Evolutionary conservation across 805 yeast species (phyloP), one percentile per base, ranked within the genome.

Genomic region (Grigorovia jiainica): DNA sequence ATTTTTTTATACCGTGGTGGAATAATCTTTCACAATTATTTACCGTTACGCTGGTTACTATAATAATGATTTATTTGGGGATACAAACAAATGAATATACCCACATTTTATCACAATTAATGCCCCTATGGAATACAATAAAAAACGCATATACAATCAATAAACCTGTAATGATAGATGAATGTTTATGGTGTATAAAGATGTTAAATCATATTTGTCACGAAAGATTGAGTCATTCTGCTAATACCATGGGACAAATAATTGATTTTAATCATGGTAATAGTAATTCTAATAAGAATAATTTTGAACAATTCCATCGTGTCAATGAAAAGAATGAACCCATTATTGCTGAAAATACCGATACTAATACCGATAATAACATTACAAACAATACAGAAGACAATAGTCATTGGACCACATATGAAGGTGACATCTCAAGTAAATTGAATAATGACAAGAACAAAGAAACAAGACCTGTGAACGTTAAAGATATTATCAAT

Each of bases 131-230:
- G 48, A 42, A 43, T 34, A 10, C 44, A 55, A 15, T 63, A 49
- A 45, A 60, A 55, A 25, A 41, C 16, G 36, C 50, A 50, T 70
- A 20, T 53, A 67, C 59, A 10, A 46, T 38, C 20, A 51, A 54
- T 27, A 66, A 68, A 44, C 61, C 49, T 7, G 51, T 51, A 15
- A 78, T 78, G 84, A 73, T 71, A 10, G 65, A 68, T 35, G 83
- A 78, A 53, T 74, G 80, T 50, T 50, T 75, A n/a, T 78, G 83
- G 84, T 76, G 73, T 2, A 50, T 78, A 34, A 75, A 75, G 46
- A 72, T 71, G 65, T 60, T 75, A 44, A 76, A 75, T 50, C 74
- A 71, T 45, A 67, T 76, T 50, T 58, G 72, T 36, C 57, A 69
- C n/a, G 56, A 73, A 39, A 59, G 75, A 37, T 58, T 74, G 41